These are phyloP conservation scores for Byssochlamys sp. DNA, from an alignment of 2,329 filamentous ascomycete genomes.

Conservation along the genomic window DNA sequence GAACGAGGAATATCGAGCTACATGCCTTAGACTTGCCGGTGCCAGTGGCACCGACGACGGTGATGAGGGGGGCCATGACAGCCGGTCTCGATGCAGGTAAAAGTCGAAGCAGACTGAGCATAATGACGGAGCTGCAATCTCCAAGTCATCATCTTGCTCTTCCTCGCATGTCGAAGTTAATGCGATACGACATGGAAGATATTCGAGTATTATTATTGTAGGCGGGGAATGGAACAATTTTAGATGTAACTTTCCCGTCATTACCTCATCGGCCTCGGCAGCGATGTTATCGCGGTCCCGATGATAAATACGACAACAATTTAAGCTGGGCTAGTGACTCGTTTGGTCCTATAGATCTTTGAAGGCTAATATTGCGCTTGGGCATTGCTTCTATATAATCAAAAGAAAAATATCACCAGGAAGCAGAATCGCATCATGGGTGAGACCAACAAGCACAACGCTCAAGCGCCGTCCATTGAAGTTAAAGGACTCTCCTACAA, in stretches of 20 bases:
- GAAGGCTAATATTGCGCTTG: background rate
- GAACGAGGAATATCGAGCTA: constrained; percentile 1
- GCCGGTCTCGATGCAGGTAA: constrained; percentile 10
- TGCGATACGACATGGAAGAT: background rate
- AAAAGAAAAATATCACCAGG: background rate
- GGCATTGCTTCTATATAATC: background rate
- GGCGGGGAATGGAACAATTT: constrained; percentile 1
- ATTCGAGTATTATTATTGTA: background rate
- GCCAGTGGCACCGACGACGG: constrained; percentile 79
- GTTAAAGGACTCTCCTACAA: constrained; percentile 73
- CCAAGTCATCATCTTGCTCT: constrained; percentile 7
- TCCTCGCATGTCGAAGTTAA: background rate
- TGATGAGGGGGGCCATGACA: constrained; percentile 54
- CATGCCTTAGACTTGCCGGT: constrained; percentile 85
- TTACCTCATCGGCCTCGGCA: background rate
- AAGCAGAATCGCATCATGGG: background rate
- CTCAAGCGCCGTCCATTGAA: constrained; percentile 51
- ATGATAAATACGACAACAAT: background rate
- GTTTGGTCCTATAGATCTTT: background rate
- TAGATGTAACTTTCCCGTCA: background rate
- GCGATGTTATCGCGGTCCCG: background rate
- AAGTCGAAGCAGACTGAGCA: constrained; percentile 21
- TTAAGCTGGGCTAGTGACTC: background rate
- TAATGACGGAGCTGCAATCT: constrained; percentile 6
- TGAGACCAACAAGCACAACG: constrained; percentile 3